Conservation (phyloP, 2,329 filamentous ascomycete species). For the Alternaria arbusti region DNA sequence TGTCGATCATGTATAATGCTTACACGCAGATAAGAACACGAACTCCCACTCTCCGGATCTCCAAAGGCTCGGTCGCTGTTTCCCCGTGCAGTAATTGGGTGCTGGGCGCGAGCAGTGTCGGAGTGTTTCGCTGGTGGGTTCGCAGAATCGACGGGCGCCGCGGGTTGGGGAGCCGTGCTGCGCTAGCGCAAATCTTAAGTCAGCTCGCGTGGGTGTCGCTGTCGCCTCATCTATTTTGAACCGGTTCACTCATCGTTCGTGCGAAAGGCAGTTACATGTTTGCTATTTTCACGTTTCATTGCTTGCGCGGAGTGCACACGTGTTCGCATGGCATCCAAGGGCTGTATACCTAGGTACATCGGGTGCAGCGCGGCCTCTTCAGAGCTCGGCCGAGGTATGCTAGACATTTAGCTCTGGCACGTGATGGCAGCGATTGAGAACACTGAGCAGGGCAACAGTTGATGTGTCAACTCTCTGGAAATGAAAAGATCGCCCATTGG, state of each 20-base stretch:
- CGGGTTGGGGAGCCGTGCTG: constrained; percentile 6
- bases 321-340: constrained; percentile 1
- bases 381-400: neutral
- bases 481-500: too few species aligned
- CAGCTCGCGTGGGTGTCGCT: neutral
- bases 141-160: constrained; percentile 3
- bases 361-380: neutral
- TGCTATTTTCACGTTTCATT: constrained; percentile 9
- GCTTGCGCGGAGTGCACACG: neutral
- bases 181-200: neutral
- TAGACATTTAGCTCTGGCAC: neutral
- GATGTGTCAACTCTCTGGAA: neutral
- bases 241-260: constrained; percentile 9
- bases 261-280: neutral
- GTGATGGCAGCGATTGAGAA: neutral
- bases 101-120: neutral
- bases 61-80: neutral
- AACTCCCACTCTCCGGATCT: neutral
- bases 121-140: constrained; percentile 9
- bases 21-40: neutral
- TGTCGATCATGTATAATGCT: neutral
- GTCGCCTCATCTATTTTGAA: constrained; percentile 13
- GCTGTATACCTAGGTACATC: neutral
- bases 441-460: neutral
- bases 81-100: neutral